These are phyloP conservation scores for Leptoxyphium fumago DNA, from an alignment of 2,329 filamentous ascomycete genomes.

Conservation along the genomic window DNA sequence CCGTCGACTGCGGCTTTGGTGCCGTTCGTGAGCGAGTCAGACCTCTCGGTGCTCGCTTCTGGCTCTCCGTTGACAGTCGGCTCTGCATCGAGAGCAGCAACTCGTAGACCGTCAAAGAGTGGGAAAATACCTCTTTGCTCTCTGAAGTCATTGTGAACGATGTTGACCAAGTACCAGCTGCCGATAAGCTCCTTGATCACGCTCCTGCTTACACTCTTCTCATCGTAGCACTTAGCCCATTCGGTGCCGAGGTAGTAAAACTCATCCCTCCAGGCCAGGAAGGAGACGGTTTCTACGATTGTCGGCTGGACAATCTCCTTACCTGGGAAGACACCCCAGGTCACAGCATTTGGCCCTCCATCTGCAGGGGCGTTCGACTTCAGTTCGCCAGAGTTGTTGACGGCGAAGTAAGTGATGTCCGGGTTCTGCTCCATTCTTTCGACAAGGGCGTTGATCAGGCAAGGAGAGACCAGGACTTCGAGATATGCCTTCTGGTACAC, in stretches of 20 bases:
- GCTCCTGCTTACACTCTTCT: conserved; percentile 58
- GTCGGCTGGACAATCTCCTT: conserved; percentile 99
- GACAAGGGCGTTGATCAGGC: conserved; percentile 63
- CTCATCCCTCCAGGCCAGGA: conserved; percentile 97
- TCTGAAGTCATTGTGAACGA: conserved; percentile 98
- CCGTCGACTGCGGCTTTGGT: conserved; percentile 15
- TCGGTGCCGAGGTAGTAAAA: conserved; percentile 84
- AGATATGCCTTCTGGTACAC: conserved; percentile 98
- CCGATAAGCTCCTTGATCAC: conserved; percentile 76
- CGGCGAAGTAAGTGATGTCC: conserved; percentile 86
- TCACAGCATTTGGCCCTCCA: conserved; percentile 82
- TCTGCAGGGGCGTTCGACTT: conserved; percentile 74
- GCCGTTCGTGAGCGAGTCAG: conserved; percentile 1
- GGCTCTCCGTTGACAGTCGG: not conserved
- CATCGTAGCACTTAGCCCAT: conserved; percentile 83
- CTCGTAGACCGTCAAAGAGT: conserved; percentile 63
- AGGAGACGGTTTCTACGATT: conserved; percentile 96
- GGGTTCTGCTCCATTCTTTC: conserved; percentile 61
- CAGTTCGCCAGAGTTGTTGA: conserved; percentile 68
- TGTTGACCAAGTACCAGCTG: conserved; percentile 87
- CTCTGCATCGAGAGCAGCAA: conserved; percentile 44
- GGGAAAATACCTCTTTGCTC: conserved; percentile 67
- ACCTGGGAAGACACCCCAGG: conserved; percentile 96
- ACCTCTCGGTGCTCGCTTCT: not conserved
- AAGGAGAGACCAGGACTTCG: conserved; percentile 74